Evolutionary conservation across 2,329 filamentous ascomycete genomes (phyloP), one percentile per base, ranked within the genome.

Genomic region (Ascochyta clinopodiicola): DNA sequence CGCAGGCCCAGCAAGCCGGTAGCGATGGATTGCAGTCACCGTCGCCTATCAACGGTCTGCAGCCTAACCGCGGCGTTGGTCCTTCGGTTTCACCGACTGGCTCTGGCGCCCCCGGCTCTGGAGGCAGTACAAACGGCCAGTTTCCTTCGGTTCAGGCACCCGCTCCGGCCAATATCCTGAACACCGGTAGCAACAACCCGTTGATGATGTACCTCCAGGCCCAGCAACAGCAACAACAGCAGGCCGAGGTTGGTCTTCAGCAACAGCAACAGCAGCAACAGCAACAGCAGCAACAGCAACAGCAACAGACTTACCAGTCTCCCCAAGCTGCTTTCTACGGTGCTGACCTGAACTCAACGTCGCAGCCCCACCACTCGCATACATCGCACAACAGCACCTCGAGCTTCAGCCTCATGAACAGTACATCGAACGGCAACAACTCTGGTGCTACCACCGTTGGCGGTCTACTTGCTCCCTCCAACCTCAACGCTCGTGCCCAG

Each of bases 181-280:
- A 93, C 75, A 87, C 86, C 46, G 89, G 86, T 49, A 82, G 82
- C 69, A 94, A 87, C 80, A 97, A 97, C 75, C 94, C 94, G 0
- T 77, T 98, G 74, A 96, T 93, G 22, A 87, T 97, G 86, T 98
- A 97, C 74, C 84, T 97, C 56, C 94, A 88, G 76, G 92, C 96
- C 71, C 73, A 76, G 53, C 76, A 80, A 52, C 75, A 75, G 40
- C 76, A 80, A 54, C 78, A 80, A 36, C 75, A 78, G 4, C 77
- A 77, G 59, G 74, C 71, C 7, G 74, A 77, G 37, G 74, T 70
- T 17, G 75, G 67, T 44, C 56, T 68, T 36, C 70, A 74, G 39
- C 71, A 72, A 10, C 65, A 71, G 29, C 66, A 72, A 43, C n/a
- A n/a, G n/a, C 59, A 67, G 32, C 61, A 60, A 12, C 51, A 48